Base-by-base conservation (phyloP, 2,329 filamentous ascomycete species). In the Cladophialophora yegresii region DNA sequence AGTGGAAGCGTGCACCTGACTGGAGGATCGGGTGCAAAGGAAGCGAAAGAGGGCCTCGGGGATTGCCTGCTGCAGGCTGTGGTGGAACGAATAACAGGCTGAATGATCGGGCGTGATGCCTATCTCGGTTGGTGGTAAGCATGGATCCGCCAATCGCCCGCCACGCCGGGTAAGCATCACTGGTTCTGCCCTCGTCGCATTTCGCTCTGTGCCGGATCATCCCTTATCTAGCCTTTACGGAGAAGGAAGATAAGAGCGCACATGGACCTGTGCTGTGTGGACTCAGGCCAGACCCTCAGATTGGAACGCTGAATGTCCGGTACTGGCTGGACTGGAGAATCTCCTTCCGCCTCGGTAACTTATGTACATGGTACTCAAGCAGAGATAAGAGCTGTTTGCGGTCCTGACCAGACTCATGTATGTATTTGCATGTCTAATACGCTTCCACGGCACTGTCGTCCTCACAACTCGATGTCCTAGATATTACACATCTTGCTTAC, bases 81-180 rank as follows among this genome's bases (percentile, higher is more conserved):
- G 32, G 51, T 54, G 51, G 51, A 32, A 54, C 51, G 51, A 16
- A 54, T 13, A 13, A 54, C 47, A 26, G 47, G 20, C 22, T n/a
- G 13, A 54, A 16, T 20, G 51, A 54, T 54, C n/a, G 7, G 13
- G 23, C 16, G 26, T 54, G 51, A 50, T 54, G 51, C 26, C 26
- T 30, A 54, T 30, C 51, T 54, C 26, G 20, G 51, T 32, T 32
- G 51, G 51, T n/a, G n/a, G n/a, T 54, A 54, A 53, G 51, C 51
- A n/a, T 30, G 23, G 23, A 10, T 16, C 23, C 51, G 23, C 51
- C 51, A 54, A 54, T 54, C 51, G 51, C 51, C 28, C 16, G 50
- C 23, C 20, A 3, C 20, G 13, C 28, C n/a, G 23, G 23, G 16
- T 10, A 20, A 4, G 20, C 28, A 20, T 30, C 51, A 54, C 51